These are phyloP conservation scores for Leccinum longicurvipes DNA, from an alignment of 768 basidiomycete genomes.

Conservation along the genomic window DNA sequence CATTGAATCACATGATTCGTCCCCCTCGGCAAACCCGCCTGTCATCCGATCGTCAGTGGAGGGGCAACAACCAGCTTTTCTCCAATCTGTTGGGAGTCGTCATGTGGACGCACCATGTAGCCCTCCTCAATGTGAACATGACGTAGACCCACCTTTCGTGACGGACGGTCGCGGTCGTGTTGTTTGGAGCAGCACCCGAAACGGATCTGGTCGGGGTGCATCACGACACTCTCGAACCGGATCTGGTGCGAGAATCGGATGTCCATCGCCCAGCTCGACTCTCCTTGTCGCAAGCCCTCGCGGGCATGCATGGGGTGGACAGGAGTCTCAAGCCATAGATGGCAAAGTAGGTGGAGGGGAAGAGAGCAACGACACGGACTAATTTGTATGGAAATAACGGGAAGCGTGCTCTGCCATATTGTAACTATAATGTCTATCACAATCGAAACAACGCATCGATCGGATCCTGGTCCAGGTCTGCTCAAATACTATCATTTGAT, in stretches of 20 bases:
- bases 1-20: background rate
- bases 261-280: slow-evolving; percentile 15
- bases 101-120: slow-evolving; percentile 1
- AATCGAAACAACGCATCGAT: background rate
- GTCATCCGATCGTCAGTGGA: slow-evolving; percentile 1
- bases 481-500: no score
- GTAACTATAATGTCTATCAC: slow-evolving; percentile 1
- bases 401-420: slow-evolving; percentile 11
- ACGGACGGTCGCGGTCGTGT: slow-evolving; percentile 66
- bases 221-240: slow-evolving; percentile 21
- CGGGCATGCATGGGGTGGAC: slow-evolving; percentile 19
- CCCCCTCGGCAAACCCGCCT: background rate
- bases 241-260: slow-evolving; percentile 16
- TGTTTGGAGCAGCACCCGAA: slow-evolving; percentile 39
- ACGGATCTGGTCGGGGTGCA: slow-evolving; percentile 14
- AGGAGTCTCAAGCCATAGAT: slow-evolving; percentile 15
- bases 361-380: slow-evolving; percentile 11
- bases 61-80: background rate
- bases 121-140: slow-evolving; percentile 30
- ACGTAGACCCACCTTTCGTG: slow-evolving; percentile 49
- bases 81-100: slow-evolving; percentile 1
- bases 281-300: slow-evolving; percentile 10
- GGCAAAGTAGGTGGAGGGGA: slow-evolving; percentile 17
- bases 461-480: background rate
- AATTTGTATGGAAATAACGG: slow-evolving; percentile 2